Percentiles rank a stretch among this genome's conserved stretches.
phyloP scores from a whole-genome alignment of 208 protist genomes.

The Wallacemonas rigidus region DNA sequence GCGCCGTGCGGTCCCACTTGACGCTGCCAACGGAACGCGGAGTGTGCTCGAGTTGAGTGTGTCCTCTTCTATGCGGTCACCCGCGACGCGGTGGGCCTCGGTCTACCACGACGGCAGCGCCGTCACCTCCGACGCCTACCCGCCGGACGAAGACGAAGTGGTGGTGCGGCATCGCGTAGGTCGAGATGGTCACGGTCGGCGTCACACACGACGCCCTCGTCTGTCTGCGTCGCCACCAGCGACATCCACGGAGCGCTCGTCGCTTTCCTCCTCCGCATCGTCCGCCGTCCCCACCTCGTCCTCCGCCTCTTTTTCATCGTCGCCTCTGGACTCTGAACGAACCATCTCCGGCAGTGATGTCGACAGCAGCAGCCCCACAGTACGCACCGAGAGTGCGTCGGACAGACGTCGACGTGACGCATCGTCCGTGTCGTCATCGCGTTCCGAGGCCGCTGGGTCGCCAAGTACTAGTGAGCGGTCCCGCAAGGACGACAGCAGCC shows the following conservation, averaged over 20 bases:
- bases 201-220: neutral
- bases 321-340: too few relatives aligned
- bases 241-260: neutral
- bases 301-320: neutral
- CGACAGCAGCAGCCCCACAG: slow-evolving; percentile 12
- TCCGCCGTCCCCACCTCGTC: slow-evolving; percentile 2
- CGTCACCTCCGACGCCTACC: slow-evolving; percentile 5
- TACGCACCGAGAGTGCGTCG: too few relatives aligned
- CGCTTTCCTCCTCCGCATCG: neutral
- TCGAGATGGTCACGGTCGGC: neutral
- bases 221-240: neutral
- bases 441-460: too few relatives aligned
- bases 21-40: neutral
- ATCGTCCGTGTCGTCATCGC: too few relatives aligned
- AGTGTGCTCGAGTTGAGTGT: neutral
- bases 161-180: neutral
- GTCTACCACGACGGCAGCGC: slow-evolving; percentile 15
- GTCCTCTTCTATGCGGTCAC: neutral
- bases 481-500: neutral
- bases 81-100: neutral
- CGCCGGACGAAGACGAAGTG: neutral
- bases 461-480: too few relatives aligned
- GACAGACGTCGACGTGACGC: too few relatives aligned
- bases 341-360: neutral
- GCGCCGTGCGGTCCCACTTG: neutral